These are phyloP conservation scores for Nemania sp. DNA, from an alignment of 2,329 filamentous ascomycete species.

Conservation along the genomic window DNA sequence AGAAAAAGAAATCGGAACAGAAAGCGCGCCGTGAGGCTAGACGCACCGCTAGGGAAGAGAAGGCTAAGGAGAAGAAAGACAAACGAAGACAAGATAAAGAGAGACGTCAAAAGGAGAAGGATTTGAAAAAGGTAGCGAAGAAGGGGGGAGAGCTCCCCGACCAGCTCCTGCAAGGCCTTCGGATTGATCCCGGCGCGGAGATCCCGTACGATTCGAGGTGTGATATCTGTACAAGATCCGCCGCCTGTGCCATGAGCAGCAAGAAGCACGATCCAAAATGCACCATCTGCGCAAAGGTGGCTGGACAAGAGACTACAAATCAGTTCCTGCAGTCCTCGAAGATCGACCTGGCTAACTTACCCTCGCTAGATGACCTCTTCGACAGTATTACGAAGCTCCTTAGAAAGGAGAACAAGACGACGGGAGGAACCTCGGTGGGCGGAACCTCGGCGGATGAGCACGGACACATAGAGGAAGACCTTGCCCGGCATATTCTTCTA, in stretches of 20 bases:
- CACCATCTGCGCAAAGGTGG: slow-evolving; percentile 16
- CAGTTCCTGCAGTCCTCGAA: slow-evolving; percentile 30
- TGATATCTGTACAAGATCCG: slow-evolving; percentile 27
- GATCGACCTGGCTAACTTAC: slow-evolving; percentile 5
- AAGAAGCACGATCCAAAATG: slow-evolving; percentile 18
- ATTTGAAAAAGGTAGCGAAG: slow-evolving; percentile 26
- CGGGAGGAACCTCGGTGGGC: background rate
- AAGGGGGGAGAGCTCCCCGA: slow-evolving; percentile 27
- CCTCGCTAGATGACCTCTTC: slow-evolving; percentile 22
- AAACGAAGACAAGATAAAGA: slow-evolving; percentile 27
- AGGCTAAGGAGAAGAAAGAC: slow-evolving; percentile 30
- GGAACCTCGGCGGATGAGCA: background rate
- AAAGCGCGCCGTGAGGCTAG: slow-evolving; percentile 22
- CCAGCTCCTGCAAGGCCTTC: slow-evolving; percentile 19
- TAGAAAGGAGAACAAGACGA: background rate
- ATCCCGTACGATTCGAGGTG: slow-evolving; percentile 27
- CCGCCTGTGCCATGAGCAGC: slow-evolving; percentile 10
- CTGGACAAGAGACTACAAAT: slow-evolving; percentile 16
- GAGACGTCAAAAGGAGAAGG: slow-evolving; percentile 27
- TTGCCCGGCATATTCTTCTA: slow-evolving; percentile 30
- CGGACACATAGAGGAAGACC: slow-evolving; percentile 20
- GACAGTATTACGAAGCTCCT: slow-evolving; percentile 19
- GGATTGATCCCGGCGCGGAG: background rate
- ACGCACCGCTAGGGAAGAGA: slow-evolving; percentile 27
- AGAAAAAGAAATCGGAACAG: slow-evolving; percentile 27